Conservation (phyloP, 2,329 filamentous ascomycete genomes). For the Xylariales sp. region DNA sequence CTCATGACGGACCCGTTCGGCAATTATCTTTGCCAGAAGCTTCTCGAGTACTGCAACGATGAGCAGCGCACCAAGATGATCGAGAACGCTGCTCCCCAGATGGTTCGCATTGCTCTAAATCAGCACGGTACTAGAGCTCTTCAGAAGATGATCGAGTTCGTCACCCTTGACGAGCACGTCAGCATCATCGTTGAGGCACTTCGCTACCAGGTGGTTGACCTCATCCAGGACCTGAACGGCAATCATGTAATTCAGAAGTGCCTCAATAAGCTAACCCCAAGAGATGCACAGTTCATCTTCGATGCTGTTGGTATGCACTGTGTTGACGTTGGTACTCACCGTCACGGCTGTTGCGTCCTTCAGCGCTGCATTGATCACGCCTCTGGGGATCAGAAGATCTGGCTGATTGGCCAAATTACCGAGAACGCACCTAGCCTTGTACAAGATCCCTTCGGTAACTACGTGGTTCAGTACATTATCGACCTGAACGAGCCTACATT, state of each 20-base stretch:
- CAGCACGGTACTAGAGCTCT: constrained; percentile 94
- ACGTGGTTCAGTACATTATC: constrained; percentile 97
- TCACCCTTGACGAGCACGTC: constrained; percentile 80
- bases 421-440: constrained; percentile 83
- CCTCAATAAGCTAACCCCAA: constrained; percentile 81
- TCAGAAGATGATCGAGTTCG: constrained; percentile 99
- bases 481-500: constrained; percentile 85
- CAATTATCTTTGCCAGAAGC: constrained; percentile 98
- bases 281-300: constrained; percentile 94
- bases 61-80: constrained; percentile 92
- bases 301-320: constrained; percentile 85
- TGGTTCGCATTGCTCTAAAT: constrained; percentile 92
- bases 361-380: constrained; percentile 98
- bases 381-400: constrained; percentile 79
- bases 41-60: constrained; percentile 91
- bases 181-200: constrained; percentile 83
- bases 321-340: constrained; percentile 89
- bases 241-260: constrained; percentile 99
- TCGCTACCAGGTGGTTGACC: constrained; percentile 76
- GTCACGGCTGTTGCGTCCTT: constrained; percentile 95
- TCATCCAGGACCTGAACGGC: constrained; percentile 96
- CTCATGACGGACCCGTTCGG: constrained; percentile 99
- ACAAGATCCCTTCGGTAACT: constrained; percentile 97
- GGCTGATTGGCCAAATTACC: constrained; percentile 83
- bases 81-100: constrained; percentile 78